Conservation (phyloP, 1,139 yeast species). For the Scheffersomyces titani region DNA sequence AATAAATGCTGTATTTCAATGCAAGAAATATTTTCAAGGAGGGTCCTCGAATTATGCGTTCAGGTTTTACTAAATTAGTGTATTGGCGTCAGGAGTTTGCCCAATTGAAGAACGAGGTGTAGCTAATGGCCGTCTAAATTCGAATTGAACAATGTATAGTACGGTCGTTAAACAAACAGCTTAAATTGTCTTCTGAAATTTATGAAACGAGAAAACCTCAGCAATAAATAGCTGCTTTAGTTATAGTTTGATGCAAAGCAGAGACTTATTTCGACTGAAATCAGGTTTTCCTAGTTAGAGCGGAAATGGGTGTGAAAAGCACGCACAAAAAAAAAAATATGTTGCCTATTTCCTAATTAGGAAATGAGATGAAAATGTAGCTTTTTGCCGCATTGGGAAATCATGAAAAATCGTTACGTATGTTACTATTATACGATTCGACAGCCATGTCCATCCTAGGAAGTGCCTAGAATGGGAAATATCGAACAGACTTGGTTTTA, state of each 20-base stretch:
- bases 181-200: neutral
- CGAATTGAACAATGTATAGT: neutral
- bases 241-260: neutral
- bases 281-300: neutral
- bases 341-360: constrained; percentile 7
- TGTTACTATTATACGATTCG: neutral
- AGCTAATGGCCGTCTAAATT: neutral
- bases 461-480: constrained; percentile 6
- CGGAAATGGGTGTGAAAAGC: neutral
- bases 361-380: constrained; percentile 7
- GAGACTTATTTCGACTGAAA: neutral
- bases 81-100: neutral
- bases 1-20: neutral
- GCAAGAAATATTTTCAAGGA: neutral
- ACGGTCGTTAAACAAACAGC: neutral
- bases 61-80: neutral
- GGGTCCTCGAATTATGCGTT: neutral
- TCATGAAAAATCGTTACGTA: neutral
- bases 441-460: constrained; percentile 1
- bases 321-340: neutral
- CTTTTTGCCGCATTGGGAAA: neutral
- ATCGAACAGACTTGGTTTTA: neutral
- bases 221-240: neutral
- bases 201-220: neutral
- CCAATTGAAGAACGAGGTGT: neutral